Base-by-base conservation (phyloP, 331 rosid genomes). In the Quercus lobata region DNA sequence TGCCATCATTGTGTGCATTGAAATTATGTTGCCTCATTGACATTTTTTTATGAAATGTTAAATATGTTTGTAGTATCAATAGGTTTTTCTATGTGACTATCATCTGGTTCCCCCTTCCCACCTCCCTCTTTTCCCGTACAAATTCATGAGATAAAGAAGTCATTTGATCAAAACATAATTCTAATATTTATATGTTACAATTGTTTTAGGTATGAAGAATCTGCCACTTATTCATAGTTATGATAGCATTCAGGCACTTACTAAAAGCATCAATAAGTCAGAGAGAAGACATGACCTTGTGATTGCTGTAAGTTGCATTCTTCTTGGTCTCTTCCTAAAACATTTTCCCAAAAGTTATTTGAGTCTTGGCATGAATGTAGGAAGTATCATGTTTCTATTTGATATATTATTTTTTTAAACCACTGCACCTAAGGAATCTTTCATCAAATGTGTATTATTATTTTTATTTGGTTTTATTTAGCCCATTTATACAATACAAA, bases 161-260 rank as follows among this genome's bases (percentile, higher is more conserved):
- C 16, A 6, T 30, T 18, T 74, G 68, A 18, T 78, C 25, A 73
- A 14, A 69, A 46, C 8, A 58, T 9, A 74, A 22, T 57, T 80
- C 57, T 79, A 34, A 73, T 54, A 54, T 52, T 72, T 72, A 69
- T 74, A 27, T 76, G 27, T 41, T 68, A 30, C 44, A 76, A 65
- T 57, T 78, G 56, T 76, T 81, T 82, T 78, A 96, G 99, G 91
- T 80, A 88, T 89, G 84, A 88, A 89, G 89, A 80, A 91, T 81
- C 86, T 93, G 91, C 99, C 99, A 54, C 91, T 91, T 78, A 93
- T 96, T 87, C 99, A 96, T 86, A 86, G 99, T 80, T 96, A 90
- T 85, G 98, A 89, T 5, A 90, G 92, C 89, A 89, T 92, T 88
- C 97, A 93, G 83, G 78, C 88, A 2, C 89, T 96, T 46, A 82